phyloP scores from a whole-genome alignment of 2,329 filamentous ascomycete genomes.

The Penicillium sp. region DNA sequence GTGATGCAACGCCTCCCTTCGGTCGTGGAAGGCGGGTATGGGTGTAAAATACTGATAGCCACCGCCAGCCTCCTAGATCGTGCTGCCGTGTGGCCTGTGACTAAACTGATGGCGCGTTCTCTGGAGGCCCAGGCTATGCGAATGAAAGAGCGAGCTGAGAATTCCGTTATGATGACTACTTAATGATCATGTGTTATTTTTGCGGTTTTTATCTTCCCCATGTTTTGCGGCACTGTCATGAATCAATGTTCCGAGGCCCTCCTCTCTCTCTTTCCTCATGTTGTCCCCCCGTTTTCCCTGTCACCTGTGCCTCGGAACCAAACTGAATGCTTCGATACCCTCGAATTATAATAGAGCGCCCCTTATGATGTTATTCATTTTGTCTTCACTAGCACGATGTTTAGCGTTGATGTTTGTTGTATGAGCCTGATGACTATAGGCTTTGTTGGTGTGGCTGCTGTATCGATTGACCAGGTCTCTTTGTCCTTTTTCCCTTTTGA shows the following conservation, averaged over 20 bases:
- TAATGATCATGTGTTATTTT: slow-evolving; percentile 16
- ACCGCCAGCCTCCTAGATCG: slow-evolving; percentile 86
- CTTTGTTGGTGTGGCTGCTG: background rate
- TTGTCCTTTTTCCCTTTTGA: slow-evolving; percentile 1
- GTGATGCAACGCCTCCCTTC: slow-evolving; percentile 55
- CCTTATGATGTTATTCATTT: slow-evolving; percentile 13
- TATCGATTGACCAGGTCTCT: background rate
- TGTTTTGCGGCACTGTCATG: slow-evolving; percentile 9
- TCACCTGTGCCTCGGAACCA: background rate
- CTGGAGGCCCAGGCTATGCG: slow-evolving; percentile 63
- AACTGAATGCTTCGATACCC: slow-evolving; percentile 14
- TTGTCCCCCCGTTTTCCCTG: background rate
- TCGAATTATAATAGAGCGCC: slow-evolving; percentile 22
- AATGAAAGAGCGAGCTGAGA: slow-evolving; percentile 58
- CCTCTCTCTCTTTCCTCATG: background rate
- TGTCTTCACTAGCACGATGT: background rate
- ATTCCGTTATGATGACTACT: slow-evolving; percentile 31
- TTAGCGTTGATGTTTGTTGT: slow-evolving; percentile 10
- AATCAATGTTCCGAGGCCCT: slow-evolving; percentile 9
- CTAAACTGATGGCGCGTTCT: slow-evolving; percentile 66
- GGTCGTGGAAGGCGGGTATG: slow-evolving; percentile 69
- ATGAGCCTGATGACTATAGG: background rate
- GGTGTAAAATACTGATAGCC: slow-evolving; percentile 77
- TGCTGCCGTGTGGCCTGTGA: slow-evolving; percentile 87
- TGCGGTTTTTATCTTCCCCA: background rate